Evolutionary conservation across 495 filamentous ascomycete species (phyloP), one percentile per base, ranked within the genome.

Genomic region (Penicillium ochrochloron): DNA sequence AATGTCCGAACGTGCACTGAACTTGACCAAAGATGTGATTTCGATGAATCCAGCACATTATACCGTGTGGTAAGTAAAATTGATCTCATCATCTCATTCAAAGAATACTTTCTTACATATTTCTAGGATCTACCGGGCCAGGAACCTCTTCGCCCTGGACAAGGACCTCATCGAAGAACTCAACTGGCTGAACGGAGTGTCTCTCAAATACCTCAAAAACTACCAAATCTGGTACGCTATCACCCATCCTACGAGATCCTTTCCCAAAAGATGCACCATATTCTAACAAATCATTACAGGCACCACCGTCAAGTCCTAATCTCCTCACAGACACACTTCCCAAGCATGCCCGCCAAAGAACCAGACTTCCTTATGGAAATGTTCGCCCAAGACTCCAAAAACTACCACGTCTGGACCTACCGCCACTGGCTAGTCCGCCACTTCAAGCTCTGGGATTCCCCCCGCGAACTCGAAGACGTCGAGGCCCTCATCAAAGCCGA

Each of bases 341-440:
- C 86, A 2, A 76, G 76, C 3, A 77, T 89, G 50, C 80, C 82
- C 34, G 51, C 82, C 17, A 79, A 84, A 19, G 95, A 99, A 79
- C 73, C 78, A 31, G 80, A 81, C 41, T 99, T 99, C 80, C 85
- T 97, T 50, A 83, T 82, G 62, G 70, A 83, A 44, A 97, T 97
- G 86, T 91, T 99, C 48, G 84, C 84, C 61, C 82, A 88, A 66
- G 95, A 99, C 75, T 85, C 89, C 14, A 99, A 99, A 76, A 99
- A 99, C 80, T 98, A 98, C 73, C 95, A 99, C 75, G 96, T 99
- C 42, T 99, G 95, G 94, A 91, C 89, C 57, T 98, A 98, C 75
- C 85, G 92, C 15, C 95, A 97, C 77, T 98, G 94, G 86, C 82
- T 98, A 1, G 92, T 97, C 41, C 84, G 86, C 35, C 91, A 92